phyloP scores from a whole-genome alignment of 1,284 basidiomycete genomes.

The Trametes polyzona region DNA sequence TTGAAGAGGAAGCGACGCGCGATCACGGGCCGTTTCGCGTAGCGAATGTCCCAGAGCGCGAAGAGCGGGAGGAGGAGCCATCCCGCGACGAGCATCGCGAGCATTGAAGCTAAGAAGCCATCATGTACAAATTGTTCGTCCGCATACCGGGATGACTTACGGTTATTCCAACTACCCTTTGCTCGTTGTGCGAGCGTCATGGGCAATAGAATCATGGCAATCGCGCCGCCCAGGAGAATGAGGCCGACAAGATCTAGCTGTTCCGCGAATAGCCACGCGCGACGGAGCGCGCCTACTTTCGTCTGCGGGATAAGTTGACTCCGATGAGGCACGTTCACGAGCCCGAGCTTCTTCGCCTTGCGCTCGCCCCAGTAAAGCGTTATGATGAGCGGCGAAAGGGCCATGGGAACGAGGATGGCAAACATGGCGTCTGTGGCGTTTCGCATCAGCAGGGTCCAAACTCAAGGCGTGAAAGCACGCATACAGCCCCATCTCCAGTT shows the following conservation, averaged over 20 bases:
- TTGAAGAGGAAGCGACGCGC: conserved; percentile 61
- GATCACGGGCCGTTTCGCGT: conserved; percentile 56
- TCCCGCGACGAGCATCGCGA: conserved; percentile 58
- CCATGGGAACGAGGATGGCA: conserved; percentile 58
- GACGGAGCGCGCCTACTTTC: conserved; percentile 19
- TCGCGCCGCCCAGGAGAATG: conserved; percentile 54
- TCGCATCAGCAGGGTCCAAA: neutral
- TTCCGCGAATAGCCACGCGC: conserved; percentile 39
- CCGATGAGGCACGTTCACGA: conserved; percentile 35
- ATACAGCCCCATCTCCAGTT: conserved; percentile 81
- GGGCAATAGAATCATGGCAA: conserved; percentile 60
- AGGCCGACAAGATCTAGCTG: conserved; percentile 69
- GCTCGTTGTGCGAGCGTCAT: conserved; percentile 52
- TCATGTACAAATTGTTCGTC: no score
- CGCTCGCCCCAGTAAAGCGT: conserved; percentile 75
- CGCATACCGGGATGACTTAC: conserved; percentile 16
- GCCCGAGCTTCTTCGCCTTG: conserved; percentile 58
- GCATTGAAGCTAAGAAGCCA: conserved; percentile 48
- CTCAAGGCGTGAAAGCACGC: neutral
- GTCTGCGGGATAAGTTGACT: conserved; percentile 13
- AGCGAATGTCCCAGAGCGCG: conserved; percentile 52
- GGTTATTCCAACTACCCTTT: conserved; percentile 39
- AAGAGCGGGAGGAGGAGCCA: conserved; percentile 48
- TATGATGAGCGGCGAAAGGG: conserved; percentile 61
- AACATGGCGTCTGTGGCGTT: conserved; percentile 64